A percentile compares a stretch with the other conserved stretches of the same genome.
phyloP scores from a whole-genome alignment of 148 eudicot species.

The Bassia scoparia region DNA sequence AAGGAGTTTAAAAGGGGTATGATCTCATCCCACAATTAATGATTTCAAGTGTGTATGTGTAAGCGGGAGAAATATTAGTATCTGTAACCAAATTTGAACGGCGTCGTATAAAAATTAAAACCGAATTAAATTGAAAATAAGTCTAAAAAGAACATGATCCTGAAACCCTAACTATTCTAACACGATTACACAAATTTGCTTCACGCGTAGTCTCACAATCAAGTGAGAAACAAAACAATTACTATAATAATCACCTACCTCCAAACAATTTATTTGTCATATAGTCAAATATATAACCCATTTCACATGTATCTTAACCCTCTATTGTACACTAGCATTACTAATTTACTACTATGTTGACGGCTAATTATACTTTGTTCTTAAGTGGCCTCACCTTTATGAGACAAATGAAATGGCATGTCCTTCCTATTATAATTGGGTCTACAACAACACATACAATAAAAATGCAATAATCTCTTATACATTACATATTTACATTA shows the following conservation, averaged over 20 bases:
- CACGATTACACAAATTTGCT: too few species aligned
- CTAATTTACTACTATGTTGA: background rate
- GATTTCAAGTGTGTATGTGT: too few species aligned
- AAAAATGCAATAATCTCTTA: background rate
- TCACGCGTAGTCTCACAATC: too few species aligned
- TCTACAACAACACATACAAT: constrained; percentile 1
- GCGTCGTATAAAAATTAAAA: background rate
- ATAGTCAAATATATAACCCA: background rate
- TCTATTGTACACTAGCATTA: background rate
- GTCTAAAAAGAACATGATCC: too few species aligned
- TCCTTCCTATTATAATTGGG: background rate
- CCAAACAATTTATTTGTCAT: background rate
- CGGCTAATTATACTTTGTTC: constrained; percentile 1
- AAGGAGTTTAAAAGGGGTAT: constrained; percentile 24
- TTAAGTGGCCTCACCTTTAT: background rate
- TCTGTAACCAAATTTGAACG: too few species aligned
- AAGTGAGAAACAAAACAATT: too few species aligned
- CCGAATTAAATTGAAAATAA: too few species aligned
- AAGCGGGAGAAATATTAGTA: constrained; percentile 15
- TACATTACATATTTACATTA: too few species aligned
- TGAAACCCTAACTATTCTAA: too few species aligned
- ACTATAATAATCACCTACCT: too few species aligned
- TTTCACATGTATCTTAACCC: background rate
- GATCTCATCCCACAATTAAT: constrained; percentile 39
- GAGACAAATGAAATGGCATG: constrained; percentile 9